Evolutionary conservation across 176 grass and related monocot genomes (phyloP).

Genomic region (Saccharum officinarum): DNA sequence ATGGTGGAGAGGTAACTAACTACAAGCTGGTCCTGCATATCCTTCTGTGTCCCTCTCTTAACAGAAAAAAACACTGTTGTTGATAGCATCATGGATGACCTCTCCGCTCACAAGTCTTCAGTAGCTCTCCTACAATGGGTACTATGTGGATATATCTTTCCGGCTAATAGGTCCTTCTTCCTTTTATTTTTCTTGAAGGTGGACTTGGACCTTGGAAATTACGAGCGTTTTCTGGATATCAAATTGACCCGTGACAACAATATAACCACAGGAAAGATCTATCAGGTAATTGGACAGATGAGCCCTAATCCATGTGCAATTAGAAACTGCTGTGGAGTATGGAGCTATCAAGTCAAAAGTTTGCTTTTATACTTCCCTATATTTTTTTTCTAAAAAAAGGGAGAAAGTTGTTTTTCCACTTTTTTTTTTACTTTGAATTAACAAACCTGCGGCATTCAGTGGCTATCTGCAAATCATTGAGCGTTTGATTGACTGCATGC

Average conservation of each 20-base stretch:
- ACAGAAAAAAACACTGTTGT: not conserved
- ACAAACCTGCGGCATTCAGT: slow-evolving; percentile 11
- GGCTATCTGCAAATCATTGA: slow-evolving; percentile 32
- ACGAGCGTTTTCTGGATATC: slow-evolving; percentile 96
- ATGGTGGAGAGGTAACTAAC: slow-evolving; percentile 95
- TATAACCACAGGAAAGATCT: slow-evolving; percentile 97
- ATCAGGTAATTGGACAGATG: slow-evolving; percentile 62
- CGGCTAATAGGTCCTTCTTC: slow-evolving; percentile 30
- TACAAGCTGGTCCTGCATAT: slow-evolving; percentile 14
- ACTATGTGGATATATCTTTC: slow-evolving; percentile 23
- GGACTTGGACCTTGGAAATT: slow-evolving; percentile 98
- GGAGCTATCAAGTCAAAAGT: slow-evolving; percentile 40
- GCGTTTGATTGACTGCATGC: slow-evolving; percentile 37
- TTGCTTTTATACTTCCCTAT: not conserved
- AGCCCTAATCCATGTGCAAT: slow-evolving; percentile 36
- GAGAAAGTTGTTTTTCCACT: not conserved
- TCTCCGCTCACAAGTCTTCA: not conserved
- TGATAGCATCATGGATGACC: slow-evolving; percentile 10
- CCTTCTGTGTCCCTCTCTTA: slow-evolving; percentile 17
- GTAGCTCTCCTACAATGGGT: not conserved
- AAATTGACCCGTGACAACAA: slow-evolving; percentile 96
- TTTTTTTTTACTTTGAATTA: slow-evolving; percentile 23
- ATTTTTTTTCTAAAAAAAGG: not conserved
- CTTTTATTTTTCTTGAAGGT: slow-evolving; percentile 54
- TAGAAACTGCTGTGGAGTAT: slow-evolving; percentile 6